Evolutionary conservation across 768 basidiomycete species (phyloP), one percentile per base, ranked within the genome.

Genomic region (Favolaschia claudopus): DNA sequence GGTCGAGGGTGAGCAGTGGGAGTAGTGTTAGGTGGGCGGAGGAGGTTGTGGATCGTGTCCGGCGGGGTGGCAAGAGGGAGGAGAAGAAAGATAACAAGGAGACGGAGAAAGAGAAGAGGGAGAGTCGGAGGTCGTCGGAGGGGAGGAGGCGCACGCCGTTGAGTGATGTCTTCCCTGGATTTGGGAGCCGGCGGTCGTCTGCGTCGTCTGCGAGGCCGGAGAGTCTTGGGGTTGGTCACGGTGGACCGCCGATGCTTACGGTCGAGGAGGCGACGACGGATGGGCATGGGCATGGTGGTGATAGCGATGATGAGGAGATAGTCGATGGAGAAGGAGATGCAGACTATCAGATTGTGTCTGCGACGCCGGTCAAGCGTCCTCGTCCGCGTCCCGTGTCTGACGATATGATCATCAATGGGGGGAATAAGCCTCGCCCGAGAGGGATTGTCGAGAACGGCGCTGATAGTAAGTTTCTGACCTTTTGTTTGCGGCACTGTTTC

Each of bases 311-410:
- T 28, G 66, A 61, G 25, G 53, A 42, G 14, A n/a, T n/a, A n/a
- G n/a, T n/a, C n/a, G n/a, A n/a, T n/a, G n/a, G 58, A 37, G 4
- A 47, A 7, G 65, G 51, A 29, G 64, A 51, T 19, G 55, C 47
- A 22, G 60, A 58, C 22, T 45, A 40, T 52, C 25, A 56, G 33
- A 61, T 60, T 32, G 58, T 63, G 55, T 64, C 32, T 34, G 69
- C 63, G 31, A 85, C 83, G 19, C 82, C 82, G 2, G 67, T 76
- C 29, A 83, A 80, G 75, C 78, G 78, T 36, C 68, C 77, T 0
- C 78, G 89, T 13, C 71, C 76, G 2, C 79, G 91, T 15, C 89
- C 91, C 0, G 60, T 87, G 40, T 90, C 88, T 0, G 92, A 93
- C 67, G 63, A 64, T 8, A 37, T 44, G 53, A 19, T 55, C 0